Percentiles rank a stretch among this genome's conserved stretches.
Evolutionary conservation across 805 yeast genomes (phyloP).

Genomic region (Lipomyces sp.): DNA sequence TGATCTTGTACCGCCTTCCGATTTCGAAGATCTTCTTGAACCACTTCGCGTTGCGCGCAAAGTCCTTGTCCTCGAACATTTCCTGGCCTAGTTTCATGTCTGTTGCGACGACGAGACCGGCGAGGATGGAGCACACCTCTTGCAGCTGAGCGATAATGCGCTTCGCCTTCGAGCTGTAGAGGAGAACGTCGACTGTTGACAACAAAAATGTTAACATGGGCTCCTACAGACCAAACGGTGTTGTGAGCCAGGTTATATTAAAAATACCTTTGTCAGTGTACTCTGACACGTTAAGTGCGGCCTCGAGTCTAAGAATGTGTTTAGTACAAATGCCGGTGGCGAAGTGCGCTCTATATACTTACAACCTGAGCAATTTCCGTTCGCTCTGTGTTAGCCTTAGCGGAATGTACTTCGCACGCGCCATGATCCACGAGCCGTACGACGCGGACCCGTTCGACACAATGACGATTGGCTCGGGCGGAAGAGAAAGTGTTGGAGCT

Average conservation of each 20-base stretch:
- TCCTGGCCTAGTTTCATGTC: slow-evolving; percentile 66
- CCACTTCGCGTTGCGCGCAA: slow-evolving; percentile 69
- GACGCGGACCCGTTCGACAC: slow-evolving; percentile 28
- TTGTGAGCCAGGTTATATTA: no score
- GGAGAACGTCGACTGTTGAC: slow-evolving; percentile 56
- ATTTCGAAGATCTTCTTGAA: slow-evolving; percentile 68
- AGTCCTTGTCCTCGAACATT: slow-evolving; percentile 62
- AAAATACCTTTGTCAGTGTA: slow-evolving; percentile 64
- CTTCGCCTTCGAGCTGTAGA: slow-evolving; percentile 63
- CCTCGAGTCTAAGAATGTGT: slow-evolving; percentile 43
- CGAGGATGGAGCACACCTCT: slow-evolving; percentile 73
- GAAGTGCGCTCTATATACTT: no score
- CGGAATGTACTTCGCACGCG: slow-evolving; percentile 54
- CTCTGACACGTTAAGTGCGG: slow-evolving; percentile 74
- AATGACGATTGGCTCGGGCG: slow-evolving; percentile 24
- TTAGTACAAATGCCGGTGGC: no score
- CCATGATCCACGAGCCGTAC: slow-evolving; percentile 24
- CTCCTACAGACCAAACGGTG: neutral
- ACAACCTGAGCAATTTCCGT: slow-evolving; percentile 59
- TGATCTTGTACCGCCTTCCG: slow-evolving; percentile 75
- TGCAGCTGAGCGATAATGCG: slow-evolving; percentile 68
- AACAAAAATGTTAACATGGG: neutral
- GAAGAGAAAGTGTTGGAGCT: slow-evolving; percentile 4
- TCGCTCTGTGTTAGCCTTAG: slow-evolving; percentile 65
- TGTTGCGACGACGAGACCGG: slow-evolving; percentile 76